Evolutionary conservation across 305 asterid species (phyloP).

Genomic region (Plantago coronopus): DNA sequence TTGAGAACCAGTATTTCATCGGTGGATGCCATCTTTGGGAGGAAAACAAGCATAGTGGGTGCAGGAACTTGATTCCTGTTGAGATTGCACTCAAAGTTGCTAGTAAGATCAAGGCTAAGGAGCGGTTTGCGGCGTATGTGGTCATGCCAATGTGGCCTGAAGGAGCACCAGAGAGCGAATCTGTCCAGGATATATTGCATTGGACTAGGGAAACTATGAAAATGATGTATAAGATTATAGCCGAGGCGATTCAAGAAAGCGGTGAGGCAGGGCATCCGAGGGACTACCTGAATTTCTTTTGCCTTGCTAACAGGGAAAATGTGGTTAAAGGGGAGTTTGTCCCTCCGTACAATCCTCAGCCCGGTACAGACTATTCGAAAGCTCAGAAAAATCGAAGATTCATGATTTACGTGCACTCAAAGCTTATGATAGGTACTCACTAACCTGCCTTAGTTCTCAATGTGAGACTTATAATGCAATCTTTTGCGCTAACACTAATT

Average conservation of each 20-base stretch:
- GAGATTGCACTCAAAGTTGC: conserved; percentile 77
- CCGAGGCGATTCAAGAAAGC: conserved; percentile 56
- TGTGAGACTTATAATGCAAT: not conserved
- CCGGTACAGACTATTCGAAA: conserved; percentile 56
- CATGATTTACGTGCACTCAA: conserved; percentile 93
- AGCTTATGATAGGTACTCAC: conserved; percentile 80
- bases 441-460: not conserved
- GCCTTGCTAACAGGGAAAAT: conserved; percentile 79
- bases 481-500: not conserved
- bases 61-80: conserved; percentile 72
- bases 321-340: conserved; percentile 67
- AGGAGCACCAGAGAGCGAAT: conserved; percentile 74
- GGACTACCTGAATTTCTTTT: conserved; percentile 82
- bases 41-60: conserved; percentile 66
- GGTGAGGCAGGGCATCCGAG: conserved; percentile 55
- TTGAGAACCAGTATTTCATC: conserved; percentile 86
- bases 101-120: conserved; percentile 57
- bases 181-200: conserved; percentile 73
- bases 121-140: conserved; percentile 57
- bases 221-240: conserved; percentile 74
- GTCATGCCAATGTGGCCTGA: conserved; percentile 97
- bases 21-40: conserved; percentile 94
- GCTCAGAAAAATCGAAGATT: conserved; percentile 81
- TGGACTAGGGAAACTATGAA: conserved; percentile 86
- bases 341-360: conserved; percentile 78